Evolutionary conservation across 2,329 filamentous ascomycete species (phyloP), one percentile per base, ranked within the genome.

Genomic region (Diaporthe longicolla): DNA sequence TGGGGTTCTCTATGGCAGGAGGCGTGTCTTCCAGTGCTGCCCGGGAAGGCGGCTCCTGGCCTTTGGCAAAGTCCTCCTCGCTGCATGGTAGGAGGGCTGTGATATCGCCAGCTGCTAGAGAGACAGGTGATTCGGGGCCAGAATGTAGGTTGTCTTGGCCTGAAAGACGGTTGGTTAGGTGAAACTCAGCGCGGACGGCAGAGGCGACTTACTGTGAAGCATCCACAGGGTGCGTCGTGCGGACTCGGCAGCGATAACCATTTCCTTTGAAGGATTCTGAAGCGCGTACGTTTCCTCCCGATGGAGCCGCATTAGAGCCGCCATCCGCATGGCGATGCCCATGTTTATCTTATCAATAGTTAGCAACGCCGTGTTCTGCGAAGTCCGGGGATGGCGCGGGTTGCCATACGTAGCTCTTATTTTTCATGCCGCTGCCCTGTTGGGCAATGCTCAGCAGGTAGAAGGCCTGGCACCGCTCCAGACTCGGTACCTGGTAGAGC

Each of bases 391-490:
- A 4, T 15, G 19, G 32, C 72, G 32, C 48, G 8, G 10, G 7
- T 52, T 63, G 48, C 35, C 88, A 78, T 79, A 90, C 88, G 76
- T 88, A 89, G 79, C 89, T 90, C 70, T 83, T 84, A 68, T 89
- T 88, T 54, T 84, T 86, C 76, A 87, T 81, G 0, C 87, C 89
- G 70, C 86, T 89, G 19, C 88, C 88, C 78, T 90, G 89, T 76
- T 91, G 89, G 6, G 89, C 88, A 71, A 91, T 87, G 77, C 88
- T 89, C 21, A 91, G 81, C 4, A 91, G 80, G 76, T 90, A 90
- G 74, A 91, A 91, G 0, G 86, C 89, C 79, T 91, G 89, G 69
- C 88, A 90, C 54, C 86, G 83, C 77, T 90, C 88, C 24, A 91
- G 78, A 0, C 85, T 89, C 0, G 89, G 86, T 70, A 86, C 85